Evolutionary conservation across 768 basidiomycete species (phyloP), one percentile per base, ranked within the genome.

Genomic region (Clitopilus passeckerianus): DNA sequence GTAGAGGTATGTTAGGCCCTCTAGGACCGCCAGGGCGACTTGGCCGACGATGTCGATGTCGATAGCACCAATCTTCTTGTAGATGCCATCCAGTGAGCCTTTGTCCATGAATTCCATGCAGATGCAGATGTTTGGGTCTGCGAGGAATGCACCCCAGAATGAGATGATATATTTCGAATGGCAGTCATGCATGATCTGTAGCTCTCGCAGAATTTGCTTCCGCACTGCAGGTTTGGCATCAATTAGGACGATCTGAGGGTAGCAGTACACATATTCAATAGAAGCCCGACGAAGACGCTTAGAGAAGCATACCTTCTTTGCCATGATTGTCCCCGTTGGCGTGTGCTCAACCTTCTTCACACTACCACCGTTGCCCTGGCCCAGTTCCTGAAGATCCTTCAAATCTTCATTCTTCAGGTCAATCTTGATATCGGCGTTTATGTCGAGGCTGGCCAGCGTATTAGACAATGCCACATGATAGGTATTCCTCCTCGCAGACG

Each of bases 171-270:
- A 92, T 57, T 83, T 84, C 6, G 93, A 95, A 64, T 89, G 81
- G 75, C 96, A 98, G 74, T 97, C 91, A 72, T 98, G 93, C 96
- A 98, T 96, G 78, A 99, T 98, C 67, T 98, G 96, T 64, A 99
- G 79, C 71, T 99, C 97, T 56, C 97, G 89, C 35, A 98, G 80
- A 67, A 99, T 98, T 76, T 99, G 97, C 71, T 98, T 99, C 63
- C 95, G 83, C 33, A 98, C 93, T 1, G 93, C 85, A 9, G 95
- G 96, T 71, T 98, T 98, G 30, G 94, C 95, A 74, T 96, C 94
- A 72, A 97, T 96, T 61, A 95, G 86, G 27, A 97, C 93, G 70
- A 95, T 93, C 95, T 96, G 67, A 57, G 52, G 41, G 50, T 57
- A 34, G 46, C 27, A 56, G 53, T 63, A 57, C 41, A 57, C 9